Evolutionary conservation across 1,139 yeast genomes (phyloP).

Genomic region (Suhomyces bolitotheri): DNA sequence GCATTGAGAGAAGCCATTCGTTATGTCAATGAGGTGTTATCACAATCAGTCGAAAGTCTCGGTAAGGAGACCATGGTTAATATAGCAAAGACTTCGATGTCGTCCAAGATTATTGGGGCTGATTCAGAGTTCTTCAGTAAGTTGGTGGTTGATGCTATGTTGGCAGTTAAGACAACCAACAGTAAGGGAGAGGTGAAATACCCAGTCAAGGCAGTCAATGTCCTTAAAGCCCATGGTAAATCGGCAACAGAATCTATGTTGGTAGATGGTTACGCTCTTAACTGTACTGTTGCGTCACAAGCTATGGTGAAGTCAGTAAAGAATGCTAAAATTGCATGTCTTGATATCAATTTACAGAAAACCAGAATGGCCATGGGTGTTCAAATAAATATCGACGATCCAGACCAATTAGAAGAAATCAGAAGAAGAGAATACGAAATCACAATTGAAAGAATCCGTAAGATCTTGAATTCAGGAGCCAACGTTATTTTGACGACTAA

Average conservation of each 20-base stretch:
- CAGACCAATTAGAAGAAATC: slow-evolving; percentile 94
- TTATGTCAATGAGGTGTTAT: slow-evolving; percentile 81
- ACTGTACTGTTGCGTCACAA: slow-evolving; percentile 96
- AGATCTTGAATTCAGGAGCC: slow-evolving; percentile 90
- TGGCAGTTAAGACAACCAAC: slow-evolving; percentile 91
- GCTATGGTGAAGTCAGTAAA: slow-evolving; percentile 83
- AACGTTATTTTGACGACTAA: slow-evolving; percentile 95
- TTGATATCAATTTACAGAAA: slow-evolving; percentile 93
- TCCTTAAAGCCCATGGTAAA: slow-evolving; percentile 95
- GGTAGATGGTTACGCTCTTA: slow-evolving; percentile 92
- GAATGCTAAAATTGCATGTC: slow-evolving; percentile 84
- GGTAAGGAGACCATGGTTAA: slow-evolving; percentile 83
- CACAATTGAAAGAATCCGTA: slow-evolving; percentile 81
- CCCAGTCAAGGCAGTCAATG: slow-evolving; percentile 97
- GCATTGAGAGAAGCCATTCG: slow-evolving; percentile 92
- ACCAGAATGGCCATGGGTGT: slow-evolving; percentile 99
- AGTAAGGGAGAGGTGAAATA: slow-evolving; percentile 86
- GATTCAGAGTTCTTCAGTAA: slow-evolving; percentile 88
- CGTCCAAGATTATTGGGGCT: slow-evolving; percentile 94
- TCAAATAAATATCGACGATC: slow-evolving; percentile 94
- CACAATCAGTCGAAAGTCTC: slow-evolving; percentile 74
- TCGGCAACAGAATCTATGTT: slow-evolving; percentile 83
- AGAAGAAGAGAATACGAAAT: slow-evolving; percentile 94
- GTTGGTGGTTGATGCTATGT: slow-evolving; percentile 93
- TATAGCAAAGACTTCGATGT: slow-evolving; percentile 97